phyloP scores from a whole-genome alignment of 2,329 filamentous ascomycete species.

The Cytospora piceicola region DNA sequence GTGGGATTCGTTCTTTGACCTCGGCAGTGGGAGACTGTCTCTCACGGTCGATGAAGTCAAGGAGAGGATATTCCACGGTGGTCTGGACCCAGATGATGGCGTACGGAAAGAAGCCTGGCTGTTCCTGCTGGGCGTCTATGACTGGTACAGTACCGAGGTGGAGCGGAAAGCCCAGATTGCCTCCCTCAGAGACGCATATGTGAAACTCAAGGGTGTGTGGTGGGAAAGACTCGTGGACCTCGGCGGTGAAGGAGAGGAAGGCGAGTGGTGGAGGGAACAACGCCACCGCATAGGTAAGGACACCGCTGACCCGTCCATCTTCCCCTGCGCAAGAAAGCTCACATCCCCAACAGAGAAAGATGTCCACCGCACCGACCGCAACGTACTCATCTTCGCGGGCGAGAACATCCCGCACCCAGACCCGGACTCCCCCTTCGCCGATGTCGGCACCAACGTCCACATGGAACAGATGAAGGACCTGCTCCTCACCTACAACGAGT shows the following conservation, averaged over 20 bases:
- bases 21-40: constrained; percentile 70
- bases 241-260: constrained; percentile 76
- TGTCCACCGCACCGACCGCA: constrained; percentile 94
- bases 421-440: constrained; percentile 91
- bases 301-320: too few species aligned
- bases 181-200: constrained; percentile 88
- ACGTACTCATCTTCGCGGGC: constrained; percentile 91
- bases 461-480: constrained; percentile 99
- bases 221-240: constrained; percentile 92
- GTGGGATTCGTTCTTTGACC: constrained; percentile 90
- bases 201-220: constrained; percentile 91
- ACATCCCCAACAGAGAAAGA: constrained; percentile 77
- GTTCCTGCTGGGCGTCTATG: constrained; percentile 87
- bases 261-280: constrained; percentile 97
- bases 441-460: constrained; percentile 92
- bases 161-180: constrained; percentile 84
- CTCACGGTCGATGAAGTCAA: constrained; percentile 92
- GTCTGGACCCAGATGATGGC: constrained; percentile 84
- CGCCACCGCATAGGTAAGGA: constrained; percentile 84
- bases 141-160: constrained; percentile 88
- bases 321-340: constrained; percentile 21
- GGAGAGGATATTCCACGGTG: constrained; percentile 95
- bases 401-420: constrained; percentile 97
- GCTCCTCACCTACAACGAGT: constrained; percentile 97
- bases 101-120: constrained; percentile 97